Base-by-base conservation (phyloP, 176 grass and related monocot species). In the Ananas comosus region DNA sequence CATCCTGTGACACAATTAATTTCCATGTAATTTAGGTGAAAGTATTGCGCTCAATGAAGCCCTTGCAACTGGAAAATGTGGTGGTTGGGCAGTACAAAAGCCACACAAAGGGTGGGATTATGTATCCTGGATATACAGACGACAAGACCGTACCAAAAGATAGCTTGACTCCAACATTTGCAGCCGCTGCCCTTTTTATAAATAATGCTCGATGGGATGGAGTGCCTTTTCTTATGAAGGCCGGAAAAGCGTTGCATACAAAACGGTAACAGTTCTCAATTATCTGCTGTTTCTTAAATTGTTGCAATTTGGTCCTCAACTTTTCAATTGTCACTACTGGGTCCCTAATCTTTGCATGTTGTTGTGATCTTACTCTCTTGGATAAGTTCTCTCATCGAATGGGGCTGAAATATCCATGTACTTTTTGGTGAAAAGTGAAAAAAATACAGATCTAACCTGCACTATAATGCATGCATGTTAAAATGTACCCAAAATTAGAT, bases 201-300 rank as follows among this genome's bases (percentile, higher is more conserved):
- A 87, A 96, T 73, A 96, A 96, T 17, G 88, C 88, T 33, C 89
- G 92, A 73, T 96, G 92, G 92, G 92, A 96, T 68, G 92, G 92
- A 70, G 88, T 96, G 48, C 92, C 92, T 17, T 96, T 96, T 83
- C 93, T 97, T 51, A 92, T 96, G 92, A 96, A 92, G 77, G 81
- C 88, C 71, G 88, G 89, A 9, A 96, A 96, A 91, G 92, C 88
- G 42, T 86, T 96, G 73, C 85, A 96, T 64, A 82, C 80, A 50
- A 89, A 87, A 42, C 52, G 86, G 92, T 91, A 81, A 81, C 48
- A 7, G 81, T 76, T 52, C 48, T 17, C n/a, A 12, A 10, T 73
- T 49, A 6, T 61, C 58, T 13, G 18, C 63, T 48, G 4, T 61
- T 10, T 61, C 21, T 61, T 61, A 18, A 42, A 42, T 42, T 42